Evolutionary conservation across 169 alveolate species (phyloP).

Genomic region (Plasmodium coatneyi): DNA sequence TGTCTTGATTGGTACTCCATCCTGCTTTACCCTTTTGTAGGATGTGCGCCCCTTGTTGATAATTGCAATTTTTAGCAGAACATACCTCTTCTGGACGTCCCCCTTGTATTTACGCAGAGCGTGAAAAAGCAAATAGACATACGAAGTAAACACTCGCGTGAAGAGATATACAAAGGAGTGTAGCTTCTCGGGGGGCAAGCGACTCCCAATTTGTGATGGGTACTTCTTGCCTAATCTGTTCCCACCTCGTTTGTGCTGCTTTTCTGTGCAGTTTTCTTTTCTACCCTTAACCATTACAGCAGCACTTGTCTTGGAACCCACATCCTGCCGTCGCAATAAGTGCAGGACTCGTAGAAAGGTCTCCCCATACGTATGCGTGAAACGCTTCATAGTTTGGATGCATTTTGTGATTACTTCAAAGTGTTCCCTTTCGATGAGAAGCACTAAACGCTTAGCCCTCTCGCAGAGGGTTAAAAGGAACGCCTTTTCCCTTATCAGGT

Average conservation of each 20-base stretch:
- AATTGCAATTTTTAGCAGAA: conserved; percentile 25
- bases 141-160: background rate
- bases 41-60: background rate
- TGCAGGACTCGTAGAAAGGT: background rate
- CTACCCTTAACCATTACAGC: background rate
- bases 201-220: background rate
- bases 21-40: background rate
- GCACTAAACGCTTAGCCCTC: background rate
- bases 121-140: background rate
- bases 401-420: conserved; percentile 9
- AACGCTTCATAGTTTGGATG: background rate
- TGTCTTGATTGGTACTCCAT: background rate
- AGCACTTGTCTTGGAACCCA: background rate
- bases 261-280: background rate
- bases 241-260: background rate
- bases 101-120: background rate
- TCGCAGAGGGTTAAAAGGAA: background rate
- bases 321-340: background rate
- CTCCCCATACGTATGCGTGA: background rate
- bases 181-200: background rate
- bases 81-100: conserved; percentile 4
- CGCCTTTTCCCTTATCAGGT: background rate
- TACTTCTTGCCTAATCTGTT: background rate
- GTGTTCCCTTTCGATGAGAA: background rate
- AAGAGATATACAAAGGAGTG: conserved; percentile 7